Evolutionary conservation across 2,329 filamentous ascomycete species (phyloP), one percentile per base, ranked within the genome.

Genomic region (Dendrostoma leiphaemia): DNA sequence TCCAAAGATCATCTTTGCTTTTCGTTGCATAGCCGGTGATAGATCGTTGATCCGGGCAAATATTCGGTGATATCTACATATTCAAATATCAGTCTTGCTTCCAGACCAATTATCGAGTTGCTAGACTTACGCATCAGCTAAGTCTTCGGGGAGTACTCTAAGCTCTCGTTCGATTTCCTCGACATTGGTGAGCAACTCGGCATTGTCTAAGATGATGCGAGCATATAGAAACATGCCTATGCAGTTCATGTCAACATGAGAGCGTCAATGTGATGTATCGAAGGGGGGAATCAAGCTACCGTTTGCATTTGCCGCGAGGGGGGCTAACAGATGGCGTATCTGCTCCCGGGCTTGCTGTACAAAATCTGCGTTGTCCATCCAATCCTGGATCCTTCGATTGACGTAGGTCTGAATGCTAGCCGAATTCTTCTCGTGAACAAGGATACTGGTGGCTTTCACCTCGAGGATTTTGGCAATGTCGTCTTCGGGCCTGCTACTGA

Each of bases 161-260:
- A 68, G 53, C 26, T 69, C 65, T 23, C 56, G 40, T n/a, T 57
- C 51, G 49, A 69, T 63, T 15, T 65, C 60, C 12, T 53, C 55
- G 9, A 63, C 26, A 17, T 59, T 52, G 41, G 40, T 48, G 3
- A 60, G 26, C n/a, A 34, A 47, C 35, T 61, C 53, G 15, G 64
- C 51, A 34, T 49, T 63, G 19, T 61, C 54, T 21, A 68, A 38
- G 9, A 69, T 51, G 17, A 69, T 45, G 29, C 58, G 61, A 6
- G 62, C 65, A 47, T 67, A 69, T 8, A 69, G 61, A 54, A 69
- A 69, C 67, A 69, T 69, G n/a, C 67, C 67, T 68, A 31, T 31
- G 9, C 26, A 13, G 28, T 43, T 38, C 9, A 51, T 45, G 38
- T 26, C 13, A 54, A n/a, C 21, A 35, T 19, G 9, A 21, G 35